phyloP scores from a whole-genome alignment of 805 yeast genomes.

The Suhomyces vadensis region DNA sequence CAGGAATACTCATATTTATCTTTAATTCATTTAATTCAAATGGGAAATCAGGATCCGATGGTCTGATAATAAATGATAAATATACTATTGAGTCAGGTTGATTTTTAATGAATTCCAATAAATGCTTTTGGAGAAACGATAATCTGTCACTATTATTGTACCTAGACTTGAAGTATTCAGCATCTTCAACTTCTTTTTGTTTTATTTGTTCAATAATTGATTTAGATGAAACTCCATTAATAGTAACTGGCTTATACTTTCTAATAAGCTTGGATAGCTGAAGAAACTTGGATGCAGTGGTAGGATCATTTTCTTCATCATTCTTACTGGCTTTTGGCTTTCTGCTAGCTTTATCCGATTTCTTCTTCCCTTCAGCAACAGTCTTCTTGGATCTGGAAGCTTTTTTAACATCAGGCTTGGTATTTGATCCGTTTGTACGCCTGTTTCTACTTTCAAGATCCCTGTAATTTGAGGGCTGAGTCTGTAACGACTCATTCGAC shows the following conservation, averaged over 20 bases:
- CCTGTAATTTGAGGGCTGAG: not conserved
- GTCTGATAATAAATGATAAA: slow-evolving; percentile 47
- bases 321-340: not conserved
- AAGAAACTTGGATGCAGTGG: slow-evolving; percentile 8
- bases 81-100: slow-evolving; percentile 30
- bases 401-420: not conserved
- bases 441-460: not conserved
- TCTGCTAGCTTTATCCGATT: not conserved
- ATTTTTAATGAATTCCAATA: slow-evolving; percentile 30
- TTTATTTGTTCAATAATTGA: slow-evolving; percentile 7
- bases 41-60: slow-evolving; percentile 75
- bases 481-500: not conserved
- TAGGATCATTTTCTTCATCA: slow-evolving; percentile 2
- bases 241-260: slow-evolving; percentile 34
- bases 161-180: slow-evolving; percentile 3
- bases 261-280: slow-evolving; percentile 35
- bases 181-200: slow-evolving; percentile 8
- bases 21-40: slow-evolving; percentile 57
- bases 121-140: slow-evolving; percentile 30
- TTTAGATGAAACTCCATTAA: slow-evolving; percentile 31
- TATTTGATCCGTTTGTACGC: not conserved
- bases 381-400: not conserved
- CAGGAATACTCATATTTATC: slow-evolving; percentile 55
- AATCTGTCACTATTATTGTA: slow-evolving; percentile 11
- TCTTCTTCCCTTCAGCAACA: not conserved